Base-by-base conservation (phyloP, 2,329 filamentous ascomycete species). In the Colletotrichum acutatum region DNA sequence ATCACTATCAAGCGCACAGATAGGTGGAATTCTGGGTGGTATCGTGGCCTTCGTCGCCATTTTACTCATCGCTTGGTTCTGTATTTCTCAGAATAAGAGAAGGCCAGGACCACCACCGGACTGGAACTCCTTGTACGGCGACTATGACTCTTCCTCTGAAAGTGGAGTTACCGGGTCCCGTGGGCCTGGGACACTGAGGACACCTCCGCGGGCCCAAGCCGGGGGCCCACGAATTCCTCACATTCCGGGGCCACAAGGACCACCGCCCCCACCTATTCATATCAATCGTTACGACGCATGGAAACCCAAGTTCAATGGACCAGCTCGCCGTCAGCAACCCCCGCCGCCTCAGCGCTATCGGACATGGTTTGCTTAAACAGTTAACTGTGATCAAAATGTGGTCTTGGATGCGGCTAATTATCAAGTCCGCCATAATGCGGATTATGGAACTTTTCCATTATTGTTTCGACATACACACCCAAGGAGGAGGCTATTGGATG, bases 11-110 rank as follows among this genome's bases (percentile, higher is more conserved):
- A 76, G 80, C 30, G 78, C 76, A n/a, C 78, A 85, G 61, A 79
- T 86, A 34, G 84, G 83, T 5, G 84, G 81, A 52, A 83, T 86
- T 22, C 76, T 84, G 2, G 84, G 84, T 32, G 80, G 80, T 42
- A 72, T 86, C 1, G 77, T 84, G 12, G 84, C 80, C 2, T 75
- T 82, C n/a, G 79, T 82, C n/a, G 61, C 82, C 28, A 71, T 84
- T 26, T 63, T 80, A 34, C 66, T 84, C 34, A 30, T 84, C 19
- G 68, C 79, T 52, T 76, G 81, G 65, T 80, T 77, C 61, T 85
- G 82, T 77, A 75, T 79, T 24, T 59, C 61, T 6, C 30, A 56
- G 1, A 71, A 59, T 1, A 52, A 42, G 4, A 58, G 34, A 8
- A 42, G 26, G 11, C 19, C 37, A 34, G 52, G 28, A 12, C 61